Percentiles rank a stretch among this genome's conserved stretches.
These are phyloP conservation scores for Podaxis sp. DNA, from an alignment of 768 basidiomycete species.

Conservation along the genomic window DNA sequence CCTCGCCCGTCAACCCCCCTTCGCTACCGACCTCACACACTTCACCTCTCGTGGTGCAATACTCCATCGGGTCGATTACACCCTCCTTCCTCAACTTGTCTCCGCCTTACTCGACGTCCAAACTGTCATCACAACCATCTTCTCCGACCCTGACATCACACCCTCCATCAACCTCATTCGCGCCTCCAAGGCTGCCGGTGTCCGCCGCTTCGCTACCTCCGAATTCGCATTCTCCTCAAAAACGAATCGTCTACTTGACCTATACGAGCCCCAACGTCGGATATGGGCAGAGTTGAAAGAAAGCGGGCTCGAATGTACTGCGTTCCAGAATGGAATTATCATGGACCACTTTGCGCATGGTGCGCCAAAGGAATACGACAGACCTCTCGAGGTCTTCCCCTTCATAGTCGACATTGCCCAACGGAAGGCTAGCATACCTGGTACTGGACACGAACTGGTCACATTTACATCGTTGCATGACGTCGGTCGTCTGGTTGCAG, in stretches of 20 bases:
- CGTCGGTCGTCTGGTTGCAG: constrained; percentile 3
- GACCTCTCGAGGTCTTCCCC: neutral
- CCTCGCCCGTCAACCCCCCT: neutral
- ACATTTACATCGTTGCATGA: neutral
- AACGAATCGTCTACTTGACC: neutral
- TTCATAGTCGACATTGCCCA: neutral
- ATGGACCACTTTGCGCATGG: constrained; percentile 4
- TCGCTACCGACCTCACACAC: neutral
- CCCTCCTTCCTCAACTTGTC: neutral
- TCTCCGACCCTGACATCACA: neutral
- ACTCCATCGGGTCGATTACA: neutral
- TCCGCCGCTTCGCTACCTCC: neutral
- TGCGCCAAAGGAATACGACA: neutral
- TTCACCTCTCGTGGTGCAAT: neutral
- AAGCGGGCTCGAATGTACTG: constrained; percentile 4
- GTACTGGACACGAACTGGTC: constrained; percentile 5
- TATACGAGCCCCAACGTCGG: neutral
- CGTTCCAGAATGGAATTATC: constrained; percentile 6
- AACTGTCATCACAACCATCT: constrained; percentile 1
- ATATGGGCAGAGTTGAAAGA: neutral
- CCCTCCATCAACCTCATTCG: neutral
- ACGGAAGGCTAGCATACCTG: neutral
- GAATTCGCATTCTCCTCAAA: neutral
- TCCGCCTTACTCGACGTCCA: neutral
- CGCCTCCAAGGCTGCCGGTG: neutral